Percentiles rank a stretch among this genome's conserved stretches.
These are phyloP conservation scores for Penicillium subrubescens DNA, from an alignment of 495 filamentous ascomycete genomes.

Conservation along the genomic window DNA sequence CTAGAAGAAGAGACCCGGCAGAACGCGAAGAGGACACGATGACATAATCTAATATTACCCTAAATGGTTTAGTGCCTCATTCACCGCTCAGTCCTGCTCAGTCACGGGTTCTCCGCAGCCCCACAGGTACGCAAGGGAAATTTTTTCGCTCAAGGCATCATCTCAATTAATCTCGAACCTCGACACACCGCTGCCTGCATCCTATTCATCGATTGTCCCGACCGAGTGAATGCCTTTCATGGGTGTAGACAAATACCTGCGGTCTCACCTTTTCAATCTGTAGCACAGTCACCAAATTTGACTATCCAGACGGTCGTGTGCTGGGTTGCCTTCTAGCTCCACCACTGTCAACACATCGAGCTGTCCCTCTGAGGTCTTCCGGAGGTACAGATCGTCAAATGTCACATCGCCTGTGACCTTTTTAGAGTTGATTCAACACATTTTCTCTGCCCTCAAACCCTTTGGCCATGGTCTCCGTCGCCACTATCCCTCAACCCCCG, in stretches of 20 bases:
- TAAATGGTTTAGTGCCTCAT: constrained; percentile 16
- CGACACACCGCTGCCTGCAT: constrained; percentile 25
- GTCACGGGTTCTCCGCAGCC: constrained; percentile 22
- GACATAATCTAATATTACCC: constrained; percentile 25
- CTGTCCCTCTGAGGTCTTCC: constrained; percentile 7
- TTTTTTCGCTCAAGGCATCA: constrained; percentile 23
- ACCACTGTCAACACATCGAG: constrained; percentile 13
- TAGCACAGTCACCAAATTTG: constrained; percentile 17
- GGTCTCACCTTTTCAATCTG: constrained; percentile 18
- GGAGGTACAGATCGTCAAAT: constrained; percentile 24
- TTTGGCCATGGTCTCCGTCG: constrained; percentile 48
- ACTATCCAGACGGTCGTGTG: constrained; percentile 31
- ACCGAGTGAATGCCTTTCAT: constrained; percentile 16
- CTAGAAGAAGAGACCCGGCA: not conserved
- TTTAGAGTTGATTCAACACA: constrained; percentile 11
- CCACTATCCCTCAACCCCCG: constrained; percentile 35
- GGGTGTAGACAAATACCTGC: constrained; percentile 25
- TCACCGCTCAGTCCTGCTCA: constrained; percentile 21
- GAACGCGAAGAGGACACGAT: constrained; percentile 10
- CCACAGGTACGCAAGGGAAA: constrained; percentile 27
- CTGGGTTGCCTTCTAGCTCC: constrained; percentile 20
- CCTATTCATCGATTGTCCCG: constrained; percentile 11
- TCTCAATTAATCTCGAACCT: constrained; percentile 9
- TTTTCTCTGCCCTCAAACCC: constrained; percentile 6
- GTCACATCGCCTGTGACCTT: constrained; percentile 18